Conservation (phyloP, 2,329 filamentous ascomycete species). For the Endothia cerciana region DNA sequence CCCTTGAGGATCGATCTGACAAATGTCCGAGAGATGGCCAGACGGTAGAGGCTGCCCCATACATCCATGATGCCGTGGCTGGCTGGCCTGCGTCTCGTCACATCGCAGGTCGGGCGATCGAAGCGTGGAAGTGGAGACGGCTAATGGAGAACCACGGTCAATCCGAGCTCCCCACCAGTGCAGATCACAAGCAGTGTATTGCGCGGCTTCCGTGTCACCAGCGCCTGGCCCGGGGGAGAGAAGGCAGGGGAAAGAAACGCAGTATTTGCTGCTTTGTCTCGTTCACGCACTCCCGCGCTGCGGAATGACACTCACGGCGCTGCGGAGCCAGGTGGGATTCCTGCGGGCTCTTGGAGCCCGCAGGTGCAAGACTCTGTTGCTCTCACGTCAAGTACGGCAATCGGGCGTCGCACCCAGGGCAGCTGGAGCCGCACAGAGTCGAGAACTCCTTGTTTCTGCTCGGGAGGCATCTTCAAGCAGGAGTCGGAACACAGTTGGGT, state of each 20-base stretch:
- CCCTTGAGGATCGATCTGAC: not conserved
- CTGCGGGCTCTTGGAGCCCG: too few relatives aligned
- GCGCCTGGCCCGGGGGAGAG: too few relatives aligned
- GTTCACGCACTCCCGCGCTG: not conserved
- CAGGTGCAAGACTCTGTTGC: not conserved
- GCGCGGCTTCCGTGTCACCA: not conserved
- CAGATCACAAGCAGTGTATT: not conserved
- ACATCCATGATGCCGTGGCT: not conserved
- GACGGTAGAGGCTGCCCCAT: not conserved
- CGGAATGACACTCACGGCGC: not conserved
- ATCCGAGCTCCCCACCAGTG: not conserved
- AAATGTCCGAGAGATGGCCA: not conserved
- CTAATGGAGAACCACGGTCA: not conserved
- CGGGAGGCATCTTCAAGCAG: not conserved
- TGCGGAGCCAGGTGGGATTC: not conserved
- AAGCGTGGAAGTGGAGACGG: not conserved
- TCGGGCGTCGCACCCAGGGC: too few relatives aligned
- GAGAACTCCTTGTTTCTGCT: not conserved
- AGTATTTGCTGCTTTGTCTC: not conserved
- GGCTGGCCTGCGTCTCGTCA: conserved; percentile 2
- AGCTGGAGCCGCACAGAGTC: too few relatives aligned
- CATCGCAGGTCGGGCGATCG: not conserved
- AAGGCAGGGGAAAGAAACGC: not conserved
- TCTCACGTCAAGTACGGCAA: not conserved
- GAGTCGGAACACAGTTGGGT: not conserved